These are phyloP conservation scores for Sclerotinia nivalis DNA, from an alignment of 2,329 filamentous ascomycete genomes.

Conservation along the genomic window DNA sequence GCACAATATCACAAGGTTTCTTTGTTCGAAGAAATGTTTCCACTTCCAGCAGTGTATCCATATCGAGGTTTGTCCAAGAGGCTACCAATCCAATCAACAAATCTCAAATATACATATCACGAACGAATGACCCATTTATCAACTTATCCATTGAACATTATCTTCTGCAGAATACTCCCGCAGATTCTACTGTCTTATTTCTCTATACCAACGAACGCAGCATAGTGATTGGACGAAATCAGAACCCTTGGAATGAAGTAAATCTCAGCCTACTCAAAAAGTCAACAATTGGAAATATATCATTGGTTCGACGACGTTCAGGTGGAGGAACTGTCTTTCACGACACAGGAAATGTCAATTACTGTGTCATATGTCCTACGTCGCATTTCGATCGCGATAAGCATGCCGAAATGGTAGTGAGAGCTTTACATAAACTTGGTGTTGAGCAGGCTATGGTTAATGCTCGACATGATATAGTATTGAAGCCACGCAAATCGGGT, in stretches of 20 bases:
- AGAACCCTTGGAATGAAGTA: constrained; percentile 95
- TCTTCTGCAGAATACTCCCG: constrained; percentile 72
- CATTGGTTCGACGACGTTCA: constrained; percentile 77
- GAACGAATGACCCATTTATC: constrained; percentile 72
- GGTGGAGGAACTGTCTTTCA: constrained; percentile 95
- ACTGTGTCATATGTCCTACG: constrained; percentile 83
- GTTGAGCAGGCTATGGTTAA: constrained; percentile 71
- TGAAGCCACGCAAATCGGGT: constrained; percentile 49
- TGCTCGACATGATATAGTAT: constrained; percentile 87
- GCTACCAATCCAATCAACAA: constrained; percentile 46
- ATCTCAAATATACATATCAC: constrained; percentile 70
- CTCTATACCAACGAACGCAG: constrained; percentile 87
- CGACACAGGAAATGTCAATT: constrained; percentile 91
- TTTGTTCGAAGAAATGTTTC: constrained; percentile 15
- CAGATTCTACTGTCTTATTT: constrained; percentile 75
- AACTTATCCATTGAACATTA: constrained; percentile 95
- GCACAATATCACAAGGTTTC: background rate
- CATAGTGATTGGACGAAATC: constrained; percentile 90
- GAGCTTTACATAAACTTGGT: constrained; percentile 67
- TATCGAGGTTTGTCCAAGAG: constrained; percentile 25
- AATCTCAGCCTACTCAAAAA: constrained; percentile 63
- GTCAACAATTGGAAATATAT: constrained; percentile 12
- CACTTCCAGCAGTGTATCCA: background rate
- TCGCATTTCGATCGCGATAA: constrained; percentile 76
- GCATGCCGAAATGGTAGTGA: constrained; percentile 89